phyloP scores from a whole-genome alignment of 768 basidiomycete species.

The Cystobasidium ongulense region DNA sequence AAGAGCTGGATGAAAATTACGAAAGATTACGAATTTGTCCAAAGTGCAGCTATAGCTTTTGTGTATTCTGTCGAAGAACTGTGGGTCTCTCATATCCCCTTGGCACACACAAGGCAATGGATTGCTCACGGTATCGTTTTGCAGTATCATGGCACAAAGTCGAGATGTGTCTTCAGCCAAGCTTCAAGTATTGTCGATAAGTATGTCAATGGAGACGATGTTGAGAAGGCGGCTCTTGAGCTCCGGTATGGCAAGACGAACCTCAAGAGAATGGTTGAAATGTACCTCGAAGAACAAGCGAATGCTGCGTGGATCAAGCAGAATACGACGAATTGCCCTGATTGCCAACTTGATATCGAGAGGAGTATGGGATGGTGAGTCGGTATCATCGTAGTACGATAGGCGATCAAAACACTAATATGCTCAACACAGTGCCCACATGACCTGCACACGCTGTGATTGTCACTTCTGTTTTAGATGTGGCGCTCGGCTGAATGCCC shows the following conservation, averaged over 20 bases:
- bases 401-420: too few species aligned
- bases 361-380: conserved; percentile 19
- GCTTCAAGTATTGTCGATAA: conserved; percentile 33
- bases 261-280: conserved; percentile 36
- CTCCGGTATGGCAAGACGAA: conserved; percentile 37
- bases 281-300: conserved; percentile 38
- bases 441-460: conserved; percentile 14
- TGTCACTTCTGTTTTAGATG: conserved; percentile 31
- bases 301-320: conserved; percentile 36
- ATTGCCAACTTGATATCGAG: conserved; percentile 28
- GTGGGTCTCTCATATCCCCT: conserved; percentile 8
- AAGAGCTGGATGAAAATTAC: conserved; percentile 34
- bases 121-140: too few species aligned
- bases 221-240: conserved; percentile 33
- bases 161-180: conserved; percentile 36
- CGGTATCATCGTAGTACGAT: neutral
- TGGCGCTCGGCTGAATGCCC: conserved; percentile 5
- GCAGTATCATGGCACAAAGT: conserved; percentile 38
- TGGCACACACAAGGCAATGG: neutral
- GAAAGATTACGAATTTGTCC: conserved; percentile 38
- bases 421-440: conserved; percentile 2
- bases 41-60: conserved; percentile 32
- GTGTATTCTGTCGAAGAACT: conserved; percentile 37
- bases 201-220: conserved; percentile 31
- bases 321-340: conserved; percentile 36